Base-by-base conservation (phyloP, 306 rosid genomes). In the Vigna radiata region DNA sequence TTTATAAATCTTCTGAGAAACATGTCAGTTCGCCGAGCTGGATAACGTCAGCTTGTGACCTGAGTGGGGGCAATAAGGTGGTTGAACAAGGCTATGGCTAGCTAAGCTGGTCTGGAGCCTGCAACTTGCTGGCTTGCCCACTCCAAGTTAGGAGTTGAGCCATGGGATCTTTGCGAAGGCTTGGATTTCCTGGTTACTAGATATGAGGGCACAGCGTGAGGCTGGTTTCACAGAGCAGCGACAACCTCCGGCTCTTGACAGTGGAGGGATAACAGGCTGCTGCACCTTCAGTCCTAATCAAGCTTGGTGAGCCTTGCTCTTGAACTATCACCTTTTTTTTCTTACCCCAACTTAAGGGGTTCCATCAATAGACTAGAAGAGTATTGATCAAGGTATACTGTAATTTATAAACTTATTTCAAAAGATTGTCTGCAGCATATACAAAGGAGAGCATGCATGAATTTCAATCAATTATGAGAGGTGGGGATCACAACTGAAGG, bases 221-320 rank as follows among this genome's bases (percentile, higher is more conserved):
- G 49, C 46, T 41, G 46, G 46, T 2, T 41, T 41, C 13, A 41
- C 46, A 41, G 46, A 41, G 46, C 46, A 41, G 46, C 46, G 46
- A 41, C 3, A 0, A 41, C 46, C 13, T 41, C 13, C 2, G 13
- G 13, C 13, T 41, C 46, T 2, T 9, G 46, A 9, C 46, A 41
- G 46, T 41, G 46, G 46, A 41, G 46, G 46, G 46, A 41, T 9
- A 0, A 41, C 46, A 41, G 46, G 46, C 49, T 44, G 49, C 49
- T 12, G 49, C 49, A 0, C 49, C 0, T 12, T 5, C 16, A 44
- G 11, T 0, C 16, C 6, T 3, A 25, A 2, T 0, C 11, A 0
- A 44, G 49, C 49, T 44, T 44, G 49, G 16, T 12, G 16, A 44
- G 49, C 49, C 5, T 3, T 2, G 0, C 1, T 3, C 5, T 44